Evolutionary conservation across 768 basidiomycete species (phyloP), one percentile per base, ranked within the genome.

Genomic region (Chlorophyllum brunneum): DNA sequence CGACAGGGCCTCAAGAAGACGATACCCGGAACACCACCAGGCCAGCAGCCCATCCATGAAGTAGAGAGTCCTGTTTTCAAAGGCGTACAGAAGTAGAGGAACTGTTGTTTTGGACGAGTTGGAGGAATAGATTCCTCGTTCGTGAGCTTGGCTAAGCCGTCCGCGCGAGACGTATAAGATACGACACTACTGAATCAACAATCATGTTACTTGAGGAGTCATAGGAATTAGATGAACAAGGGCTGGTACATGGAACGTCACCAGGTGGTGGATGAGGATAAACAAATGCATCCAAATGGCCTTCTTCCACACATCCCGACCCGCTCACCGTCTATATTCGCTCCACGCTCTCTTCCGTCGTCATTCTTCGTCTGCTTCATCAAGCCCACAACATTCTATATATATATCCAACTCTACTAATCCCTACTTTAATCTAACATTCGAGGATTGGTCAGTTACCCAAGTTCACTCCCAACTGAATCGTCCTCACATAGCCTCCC

Each of bases 381-480:
- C 56, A 44, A 70, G 57, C 48, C 70, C 71, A 9, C 64, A 70
- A 34, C 76, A 77, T 61, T 76, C 78, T 1, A 81, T 88, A 44
- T 88, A 83, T 63, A 71, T 92, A 10, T 95, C 92, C 0, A 75
- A 74, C 24, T 91, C 91, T 13, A 81, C 78, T 4, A 78, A 92
- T 59, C 92, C 94, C 2, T 90, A 85, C 67, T 92, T 95, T 69
- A 97, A 97, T 66, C 79, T 97, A 37, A 81, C 90, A 0, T 80
- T 89, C 45, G 94, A 97, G 66, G 93, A 95, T 65, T 94, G 92
- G 93, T 92, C 20, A 54, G 79, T 34, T 33, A n/a, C 11, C 22
- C 23, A 22, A 18, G 30, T 5, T 29, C 29, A 31, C 43, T 16
- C 2, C 20, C 22, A 22, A 22, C 8, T 5, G 11, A 29, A 18